phyloP scores from a whole-genome alignment of 306 rosid species.

The Begonia peltatifolia region DNA sequence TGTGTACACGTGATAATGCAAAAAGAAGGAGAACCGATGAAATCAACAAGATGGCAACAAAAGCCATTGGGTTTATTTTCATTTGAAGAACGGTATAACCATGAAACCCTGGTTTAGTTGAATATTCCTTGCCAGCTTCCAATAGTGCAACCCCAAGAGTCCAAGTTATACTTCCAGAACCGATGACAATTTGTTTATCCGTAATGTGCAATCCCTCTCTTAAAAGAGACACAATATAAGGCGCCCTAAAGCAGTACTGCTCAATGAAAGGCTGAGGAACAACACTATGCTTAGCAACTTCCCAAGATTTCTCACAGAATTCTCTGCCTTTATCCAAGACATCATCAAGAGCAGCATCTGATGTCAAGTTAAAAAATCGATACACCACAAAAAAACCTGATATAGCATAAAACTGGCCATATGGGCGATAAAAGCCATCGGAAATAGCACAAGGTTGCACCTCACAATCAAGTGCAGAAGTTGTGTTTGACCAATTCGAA shows the following conservation, averaged over 20 bases:
- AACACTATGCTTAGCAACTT: slow-evolving; percentile 67
- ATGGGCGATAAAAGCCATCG: slow-evolving; percentile 54
- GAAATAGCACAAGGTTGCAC: slow-evolving; percentile 71
- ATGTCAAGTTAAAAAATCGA: slow-evolving; percentile 67
- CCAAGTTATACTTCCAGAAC: slow-evolving; percentile 96
- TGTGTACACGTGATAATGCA: slow-evolving; percentile 53
- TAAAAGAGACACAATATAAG: slow-evolving; percentile 61
- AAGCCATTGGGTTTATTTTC: slow-evolving; percentile 51
- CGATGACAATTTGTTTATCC: slow-evolving; percentile 57
- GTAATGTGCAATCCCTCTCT: slow-evolving; percentile 85
- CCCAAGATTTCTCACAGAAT: slow-evolving; percentile 78
- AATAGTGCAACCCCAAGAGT: slow-evolving; percentile 89
- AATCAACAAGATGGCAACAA: slow-evolving; percentile 38
- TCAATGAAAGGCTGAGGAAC: slow-evolving; percentile 89
- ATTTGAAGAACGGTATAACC: slow-evolving; percentile 38
- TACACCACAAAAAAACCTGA: slow-evolving; percentile 92
- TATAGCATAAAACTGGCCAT: slow-evolving; percentile 64
- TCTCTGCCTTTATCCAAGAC: slow-evolving; percentile 60
- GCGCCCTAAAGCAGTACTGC: slow-evolving; percentile 97
- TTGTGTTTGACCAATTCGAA: slow-evolving; percentile 66
- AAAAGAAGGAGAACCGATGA: slow-evolving; percentile 54
- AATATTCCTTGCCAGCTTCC: slow-evolving; percentile 71
- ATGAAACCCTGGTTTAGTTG: slow-evolving; percentile 38
- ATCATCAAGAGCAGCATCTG: slow-evolving; percentile 74
- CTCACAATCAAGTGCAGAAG: slow-evolving; percentile 55